These are phyloP conservation scores for Nannochloropsis oceanica DNA, from an alignment of 108 stramenopile species.

Conservation along the genomic window DNA sequence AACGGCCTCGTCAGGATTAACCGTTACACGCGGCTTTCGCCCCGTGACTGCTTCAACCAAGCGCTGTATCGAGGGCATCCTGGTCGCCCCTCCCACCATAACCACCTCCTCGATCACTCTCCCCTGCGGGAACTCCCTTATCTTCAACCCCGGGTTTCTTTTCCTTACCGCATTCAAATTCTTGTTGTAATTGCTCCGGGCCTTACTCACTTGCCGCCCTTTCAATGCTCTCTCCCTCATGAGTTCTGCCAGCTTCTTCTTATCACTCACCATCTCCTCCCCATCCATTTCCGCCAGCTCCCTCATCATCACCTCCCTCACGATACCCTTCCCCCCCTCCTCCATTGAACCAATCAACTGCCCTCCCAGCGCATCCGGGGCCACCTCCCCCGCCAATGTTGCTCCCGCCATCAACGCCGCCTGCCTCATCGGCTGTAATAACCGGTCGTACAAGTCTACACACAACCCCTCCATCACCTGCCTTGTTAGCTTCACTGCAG, in stretches of 20 bases:
- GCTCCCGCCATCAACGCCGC: conserved; percentile 1
- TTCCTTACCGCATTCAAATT: not conserved
- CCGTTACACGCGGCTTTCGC: not conserved
- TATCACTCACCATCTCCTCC: not conserved
- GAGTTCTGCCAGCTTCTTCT: not conserved
- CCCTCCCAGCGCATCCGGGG: not conserved
- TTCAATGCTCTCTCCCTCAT: not conserved
- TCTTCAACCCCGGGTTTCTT: not conserved
- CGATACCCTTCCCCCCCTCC: not conserved
- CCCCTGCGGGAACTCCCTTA: conserved; percentile 16
- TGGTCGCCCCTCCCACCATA: conserved; percentile 18
- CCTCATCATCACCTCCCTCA: not conserved
- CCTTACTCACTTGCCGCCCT: not conserved
- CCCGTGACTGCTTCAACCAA: conserved; percentile 16
- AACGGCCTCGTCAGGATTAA: conserved; percentile 18
- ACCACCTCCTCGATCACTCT: conserved; percentile 17
- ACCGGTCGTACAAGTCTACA: not conserved
- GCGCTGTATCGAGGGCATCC: conserved; percentile 19
- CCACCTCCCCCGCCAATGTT: not conserved
- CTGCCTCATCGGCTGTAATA: conserved; percentile 5
- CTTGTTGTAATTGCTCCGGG: not conserved
- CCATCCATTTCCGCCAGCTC: not conserved
- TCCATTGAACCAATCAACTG: not conserved
- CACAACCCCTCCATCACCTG: not conserved
- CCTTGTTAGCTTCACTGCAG: conserved; percentile 4